Evolutionary conservation across 23 red algal species (phyloP).

Genomic region (Gracilaria gracilis): DNA sequence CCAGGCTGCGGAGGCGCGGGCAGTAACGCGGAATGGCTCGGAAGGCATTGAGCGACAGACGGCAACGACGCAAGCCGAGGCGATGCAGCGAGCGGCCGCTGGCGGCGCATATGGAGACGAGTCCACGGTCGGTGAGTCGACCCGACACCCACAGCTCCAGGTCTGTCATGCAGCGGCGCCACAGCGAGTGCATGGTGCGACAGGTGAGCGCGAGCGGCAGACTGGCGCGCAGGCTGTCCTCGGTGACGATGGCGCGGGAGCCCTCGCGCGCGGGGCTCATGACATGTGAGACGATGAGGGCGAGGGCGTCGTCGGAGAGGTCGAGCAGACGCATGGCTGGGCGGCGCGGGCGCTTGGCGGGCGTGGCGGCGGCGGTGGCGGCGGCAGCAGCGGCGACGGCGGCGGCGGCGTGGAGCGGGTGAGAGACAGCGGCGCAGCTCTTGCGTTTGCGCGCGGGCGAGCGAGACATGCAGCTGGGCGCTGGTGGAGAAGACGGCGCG

Average conservation of each 20-base stretch:
- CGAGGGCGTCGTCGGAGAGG: conserved; percentile 54
- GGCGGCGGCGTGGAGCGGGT: neutral
- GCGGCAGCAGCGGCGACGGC: neutral
- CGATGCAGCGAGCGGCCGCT: conserved; percentile 30
- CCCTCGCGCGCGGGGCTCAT: conserved; percentile 60
- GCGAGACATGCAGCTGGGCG: conserved; percentile 51
- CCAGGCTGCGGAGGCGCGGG: conserved; percentile 42
- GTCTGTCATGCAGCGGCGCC: conserved; percentile 54
- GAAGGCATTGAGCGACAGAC: conserved; percentile 38
- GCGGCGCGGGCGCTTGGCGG: conserved; percentile 46
- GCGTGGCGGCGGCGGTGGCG: neutral
- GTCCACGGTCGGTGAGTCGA: conserved; percentile 38
- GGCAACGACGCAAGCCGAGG: conserved; percentile 47
- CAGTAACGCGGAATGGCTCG: conserved; percentile 50
- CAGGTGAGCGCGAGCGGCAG: conserved; percentile 65
- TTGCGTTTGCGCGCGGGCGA: conserved; percentile 35
- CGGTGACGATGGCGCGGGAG: conserved; percentile 49
- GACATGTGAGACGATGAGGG: conserved; percentile 46
- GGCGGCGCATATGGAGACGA: conserved; percentile 39
- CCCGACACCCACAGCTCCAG: conserved; percentile 61
- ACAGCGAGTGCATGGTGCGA: conserved; percentile 40
- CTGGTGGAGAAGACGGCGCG: neutral
- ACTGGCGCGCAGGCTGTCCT: conserved; percentile 45
- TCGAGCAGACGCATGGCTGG: conserved; percentile 50
- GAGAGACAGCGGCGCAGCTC: neutral